Base-by-base conservation (phyloP, 2,329 filamentous ascomycete species). In the Xenosphaeropsis pyriputrescens region DNA sequence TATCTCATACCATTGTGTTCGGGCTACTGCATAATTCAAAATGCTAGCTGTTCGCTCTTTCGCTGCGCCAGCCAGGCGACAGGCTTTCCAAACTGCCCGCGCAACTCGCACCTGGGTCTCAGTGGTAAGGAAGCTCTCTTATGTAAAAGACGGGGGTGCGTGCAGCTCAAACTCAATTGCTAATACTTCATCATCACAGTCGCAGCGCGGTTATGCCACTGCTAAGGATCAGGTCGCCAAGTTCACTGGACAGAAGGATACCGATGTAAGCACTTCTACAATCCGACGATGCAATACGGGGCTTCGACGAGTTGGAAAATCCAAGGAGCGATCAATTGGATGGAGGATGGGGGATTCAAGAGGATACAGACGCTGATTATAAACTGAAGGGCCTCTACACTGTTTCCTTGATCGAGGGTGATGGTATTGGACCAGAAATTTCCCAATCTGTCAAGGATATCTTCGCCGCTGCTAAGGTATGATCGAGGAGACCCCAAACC, bases 391-490 rank as follows among this genome's bases (percentile, higher is more conserved):
- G 91, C 57, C 91, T 91, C 64, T 98, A 81, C 74, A 83, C 84
- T 41, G 91, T 98, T 56, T 89, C 85, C 53, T 71, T 98, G 65
- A 98, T 98, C 50, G 93, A 98, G 73, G 91, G 93, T 65, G 93
- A 98, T 58, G 91, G 91, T 60, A 98, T 98, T 60, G 91, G 91
- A 44, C 91, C 91, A 47, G 89, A 98, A 68, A 98, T 98, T 59
- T 79, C 91, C 48, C 79, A 94, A 65, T 93, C 91, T 36, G 88
- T 98, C 57, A 98, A 96, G 77, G 85, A 95, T 63, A 98, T 98
- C 65, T 98, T 95, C 68, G 72, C 78, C 55, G 91, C 91, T 53
- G 91, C 91, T 54, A 84, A 93, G 63, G 89, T 93, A 67, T 45
- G 67, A 37, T 39, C 18, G 31, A 35, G 11, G 16, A 15, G 14